phyloP scores from a whole-genome alignment of 1,284 basidiomycete genomes.

The Cutaneotrichosporon sp. region DNA sequence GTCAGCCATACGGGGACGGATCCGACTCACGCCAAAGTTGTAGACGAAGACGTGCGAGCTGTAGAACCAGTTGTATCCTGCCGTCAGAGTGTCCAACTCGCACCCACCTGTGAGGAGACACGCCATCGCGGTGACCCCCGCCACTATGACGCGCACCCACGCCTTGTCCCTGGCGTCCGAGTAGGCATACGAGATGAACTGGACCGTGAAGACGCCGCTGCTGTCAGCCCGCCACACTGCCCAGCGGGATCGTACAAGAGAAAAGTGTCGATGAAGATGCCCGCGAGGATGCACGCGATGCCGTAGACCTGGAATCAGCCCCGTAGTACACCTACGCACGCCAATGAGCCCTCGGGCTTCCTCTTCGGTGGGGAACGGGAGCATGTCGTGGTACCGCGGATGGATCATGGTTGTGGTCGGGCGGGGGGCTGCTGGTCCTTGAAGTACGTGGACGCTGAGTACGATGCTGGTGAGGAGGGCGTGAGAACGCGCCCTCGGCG shows the following conservation, averaged over 20 bases:
- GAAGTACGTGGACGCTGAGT: not conserved
- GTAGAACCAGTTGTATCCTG: constrained; percentile 1
- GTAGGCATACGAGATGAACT: not conserved
- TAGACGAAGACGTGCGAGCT: not conserved
- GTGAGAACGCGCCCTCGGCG: no score
- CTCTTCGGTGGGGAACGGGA: not conserved
- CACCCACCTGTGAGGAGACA: not conserved
- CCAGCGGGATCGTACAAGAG: no score
- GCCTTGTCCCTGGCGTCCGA: not conserved
- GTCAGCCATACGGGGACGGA: not conserved
- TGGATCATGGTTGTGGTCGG: not conserved
- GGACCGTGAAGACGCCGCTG: not conserved
- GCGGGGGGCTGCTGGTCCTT: no score
- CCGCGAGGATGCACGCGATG: not conserved
- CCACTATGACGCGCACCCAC: not conserved
- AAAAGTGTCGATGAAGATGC: not conserved
- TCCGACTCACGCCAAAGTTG: not conserved
- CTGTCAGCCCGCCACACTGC: not conserved
- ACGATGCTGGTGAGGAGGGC: no score
- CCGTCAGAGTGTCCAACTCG: not conserved
- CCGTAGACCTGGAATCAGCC: not conserved
- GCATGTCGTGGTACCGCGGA: not conserved
- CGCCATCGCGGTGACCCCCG: not conserved
- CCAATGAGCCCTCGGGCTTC: not conserved
- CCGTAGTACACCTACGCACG: not conserved